Percentiles rank a stretch among this genome's conserved stretches.
Evolutionary conservation across 208 protist species (phyloP).

Genomic region (Porcisia hertigi): DNA sequence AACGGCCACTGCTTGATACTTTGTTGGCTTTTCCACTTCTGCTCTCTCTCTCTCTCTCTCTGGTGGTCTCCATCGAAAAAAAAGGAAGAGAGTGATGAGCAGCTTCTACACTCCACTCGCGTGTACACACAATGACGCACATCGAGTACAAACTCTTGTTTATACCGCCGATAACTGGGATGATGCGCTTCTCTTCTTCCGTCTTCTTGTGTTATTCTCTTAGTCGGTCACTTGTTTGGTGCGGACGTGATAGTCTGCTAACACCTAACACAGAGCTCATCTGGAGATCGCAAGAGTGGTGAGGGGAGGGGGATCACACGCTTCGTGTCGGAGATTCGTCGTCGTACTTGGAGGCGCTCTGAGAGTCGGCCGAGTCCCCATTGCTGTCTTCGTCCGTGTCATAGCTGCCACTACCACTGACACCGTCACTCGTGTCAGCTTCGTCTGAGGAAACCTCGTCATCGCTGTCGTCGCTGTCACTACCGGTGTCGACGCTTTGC

Average conservation of each 20-base stretch:
- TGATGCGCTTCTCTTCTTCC: neutral
- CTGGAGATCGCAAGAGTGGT: neutral
- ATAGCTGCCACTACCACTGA: neutral
- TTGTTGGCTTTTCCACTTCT: neutral
- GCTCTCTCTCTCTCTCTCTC: neutral
- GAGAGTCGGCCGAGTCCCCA: constrained; percentile 15
- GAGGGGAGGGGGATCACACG: neutral
- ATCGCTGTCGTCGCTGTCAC: constrained; percentile 28
- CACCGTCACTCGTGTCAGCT: constrained; percentile 17
- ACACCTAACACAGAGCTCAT: neutral
- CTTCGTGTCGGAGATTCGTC: neutral
- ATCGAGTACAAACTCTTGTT: neutral
- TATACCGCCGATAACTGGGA: neutral
- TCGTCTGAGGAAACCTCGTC: constrained; percentile 14
- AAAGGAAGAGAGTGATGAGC: neutral
- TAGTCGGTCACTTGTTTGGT: neutral
- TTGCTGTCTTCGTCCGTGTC: constrained; percentile 17
- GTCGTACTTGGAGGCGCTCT: constrained; percentile 25
- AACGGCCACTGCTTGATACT: neutral
- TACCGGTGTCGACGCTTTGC: constrained; percentile 33
- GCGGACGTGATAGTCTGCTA: neutral
- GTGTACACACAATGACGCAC: no score
- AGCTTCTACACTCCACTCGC: neutral
- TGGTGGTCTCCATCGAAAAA: neutral
- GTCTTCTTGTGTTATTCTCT: neutral